Conservation (phyloP, 1,284 basidiomycete species). For the Heterobasidion parviporum region DNA sequence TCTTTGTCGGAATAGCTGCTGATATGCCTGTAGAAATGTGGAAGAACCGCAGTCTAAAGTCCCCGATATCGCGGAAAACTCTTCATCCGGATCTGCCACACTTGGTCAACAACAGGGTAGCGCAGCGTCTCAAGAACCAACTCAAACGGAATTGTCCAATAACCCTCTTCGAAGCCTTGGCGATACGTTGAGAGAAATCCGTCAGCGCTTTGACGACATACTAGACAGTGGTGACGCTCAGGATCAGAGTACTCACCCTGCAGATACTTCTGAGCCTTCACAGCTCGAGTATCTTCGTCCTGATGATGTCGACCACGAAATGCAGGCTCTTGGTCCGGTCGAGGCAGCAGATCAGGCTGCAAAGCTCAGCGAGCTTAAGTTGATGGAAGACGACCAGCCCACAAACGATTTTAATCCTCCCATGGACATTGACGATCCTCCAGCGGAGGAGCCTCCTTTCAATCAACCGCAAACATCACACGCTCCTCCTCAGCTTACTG, state of each 20-base stretch:
- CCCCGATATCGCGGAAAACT: conserved; percentile 3
- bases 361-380: conserved; percentile 73
- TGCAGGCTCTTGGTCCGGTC: conserved; percentile 88
- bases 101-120: conserved; percentile 31
- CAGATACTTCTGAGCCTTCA: conserved; percentile 32
- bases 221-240: conserved; percentile 39
- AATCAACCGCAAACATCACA: conserved; percentile 10
- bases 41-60: conserved; percentile 1
- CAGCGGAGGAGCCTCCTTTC: conserved; percentile 20
- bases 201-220: conserved; percentile 81
- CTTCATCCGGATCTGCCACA: conserved; percentile 2
- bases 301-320: conserved; percentile 63
- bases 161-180: conserved; percentile 81
- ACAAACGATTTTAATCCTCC: conserved; percentile 15
- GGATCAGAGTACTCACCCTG: conserved; percentile 21
- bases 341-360: conserved; percentile 70
- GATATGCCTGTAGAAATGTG: not conserved
- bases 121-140: conserved; percentile 30
- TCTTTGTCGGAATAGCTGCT: not conserved
- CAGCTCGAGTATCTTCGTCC: conserved; percentile 83
- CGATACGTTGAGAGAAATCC: conserved; percentile 82
- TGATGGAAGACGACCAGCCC: conserved; percentile 58
- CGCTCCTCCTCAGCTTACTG: conserved; percentile 24
- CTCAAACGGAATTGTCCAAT: conserved; percentile 20
- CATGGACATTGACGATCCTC: conserved; percentile 40